Evolutionary conservation across 208 protist species (phyloP).

Genomic region (Wallacemonas rigidus): DNA sequence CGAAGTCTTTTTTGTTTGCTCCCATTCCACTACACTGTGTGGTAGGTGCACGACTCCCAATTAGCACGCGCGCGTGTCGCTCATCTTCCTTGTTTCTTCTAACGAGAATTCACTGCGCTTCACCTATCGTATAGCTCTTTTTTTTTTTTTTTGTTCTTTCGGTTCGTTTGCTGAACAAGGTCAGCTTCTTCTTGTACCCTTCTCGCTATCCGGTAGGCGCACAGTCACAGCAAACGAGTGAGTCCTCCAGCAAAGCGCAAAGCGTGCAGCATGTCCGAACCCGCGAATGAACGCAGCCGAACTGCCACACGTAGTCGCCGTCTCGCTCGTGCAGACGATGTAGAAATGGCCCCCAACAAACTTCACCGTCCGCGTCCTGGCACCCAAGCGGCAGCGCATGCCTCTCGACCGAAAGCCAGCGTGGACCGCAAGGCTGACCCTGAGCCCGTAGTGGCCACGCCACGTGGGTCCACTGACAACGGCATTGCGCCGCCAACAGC

Average conservation of each 20-base stretch:
- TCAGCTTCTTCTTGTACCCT: not conserved
- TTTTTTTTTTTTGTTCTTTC: no score
- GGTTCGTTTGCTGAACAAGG: no score
- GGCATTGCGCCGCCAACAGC: not conserved
- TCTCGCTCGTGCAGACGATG: not conserved
- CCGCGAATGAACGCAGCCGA: constrained; percentile 5
- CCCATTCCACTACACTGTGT: not conserved
- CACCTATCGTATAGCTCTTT: not conserved
- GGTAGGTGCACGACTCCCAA: not conserved
- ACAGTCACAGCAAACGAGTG: not conserved
- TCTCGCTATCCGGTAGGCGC: not conserved
- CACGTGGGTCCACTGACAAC: not conserved
- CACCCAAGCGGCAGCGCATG: not conserved
- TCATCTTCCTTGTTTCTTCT: constrained; percentile 20
- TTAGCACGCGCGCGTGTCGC: not conserved
- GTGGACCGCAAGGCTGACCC: not conserved
- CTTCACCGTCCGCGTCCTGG: constrained; percentile 1
- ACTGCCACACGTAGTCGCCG: constrained; percentile 6
- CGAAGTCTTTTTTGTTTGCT: constrained; percentile 6
- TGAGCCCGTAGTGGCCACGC: not conserved
- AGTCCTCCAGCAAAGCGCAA: not conserved
- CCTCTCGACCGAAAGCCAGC: not conserved
- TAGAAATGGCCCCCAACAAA: constrained; percentile 3
- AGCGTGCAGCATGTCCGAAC: not conserved
- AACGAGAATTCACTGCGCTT: constrained; percentile 6